These are phyloP conservation scores for Rhododendron vialii DNA, from an alignment of 148 eudicot genomes.

Conservation along the genomic window DNA sequence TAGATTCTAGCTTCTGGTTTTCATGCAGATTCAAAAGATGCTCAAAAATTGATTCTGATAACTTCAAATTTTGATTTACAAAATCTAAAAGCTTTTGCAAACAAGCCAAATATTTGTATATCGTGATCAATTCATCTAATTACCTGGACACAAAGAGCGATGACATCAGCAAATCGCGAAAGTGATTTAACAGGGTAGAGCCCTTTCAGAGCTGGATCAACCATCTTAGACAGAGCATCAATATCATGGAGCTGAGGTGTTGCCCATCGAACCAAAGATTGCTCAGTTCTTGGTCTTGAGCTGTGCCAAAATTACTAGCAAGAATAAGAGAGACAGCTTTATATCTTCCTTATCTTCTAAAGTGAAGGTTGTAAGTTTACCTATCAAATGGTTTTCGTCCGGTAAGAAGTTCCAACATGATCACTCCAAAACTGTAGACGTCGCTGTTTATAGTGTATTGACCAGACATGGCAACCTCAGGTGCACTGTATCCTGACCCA, in stretches of 20 bases:
- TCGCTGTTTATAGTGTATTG: conserved; percentile 87
- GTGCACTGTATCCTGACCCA: conserved; percentile 68
- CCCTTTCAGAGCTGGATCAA: conserved; percentile 80
- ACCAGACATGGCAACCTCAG: conserved; percentile 95
- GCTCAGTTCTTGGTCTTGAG: conserved; percentile 69
- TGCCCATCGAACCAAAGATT: conserved; percentile 89
- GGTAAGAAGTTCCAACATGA: conserved; percentile 90
- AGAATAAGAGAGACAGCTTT: not conserved
- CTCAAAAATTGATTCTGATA: not conserved
- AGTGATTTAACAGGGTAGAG: conserved; percentile 88
- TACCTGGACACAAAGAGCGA: conserved; percentile 96
- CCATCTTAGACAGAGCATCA: conserved; percentile 86
- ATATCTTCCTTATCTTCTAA: not conserved
- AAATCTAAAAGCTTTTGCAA: not conserved
- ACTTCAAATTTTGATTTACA: not conserved
- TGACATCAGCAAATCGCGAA: conserved; percentile 92
- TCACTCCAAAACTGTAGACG: conserved; percentile 91
- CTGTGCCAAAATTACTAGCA: conserved; percentile 29
- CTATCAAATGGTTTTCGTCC: conserved; percentile 92
- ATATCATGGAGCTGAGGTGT: conserved; percentile 97
- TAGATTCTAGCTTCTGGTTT: not conserved
- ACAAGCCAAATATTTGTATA: not conserved
- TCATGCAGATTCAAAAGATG: not conserved
- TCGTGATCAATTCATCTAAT: not conserved
- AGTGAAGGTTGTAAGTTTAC: conserved; percentile 25